Evolutionary conservation across 352 stramenopile genomes (phyloP).

Genomic region (Phytophthora cajani): DNA sequence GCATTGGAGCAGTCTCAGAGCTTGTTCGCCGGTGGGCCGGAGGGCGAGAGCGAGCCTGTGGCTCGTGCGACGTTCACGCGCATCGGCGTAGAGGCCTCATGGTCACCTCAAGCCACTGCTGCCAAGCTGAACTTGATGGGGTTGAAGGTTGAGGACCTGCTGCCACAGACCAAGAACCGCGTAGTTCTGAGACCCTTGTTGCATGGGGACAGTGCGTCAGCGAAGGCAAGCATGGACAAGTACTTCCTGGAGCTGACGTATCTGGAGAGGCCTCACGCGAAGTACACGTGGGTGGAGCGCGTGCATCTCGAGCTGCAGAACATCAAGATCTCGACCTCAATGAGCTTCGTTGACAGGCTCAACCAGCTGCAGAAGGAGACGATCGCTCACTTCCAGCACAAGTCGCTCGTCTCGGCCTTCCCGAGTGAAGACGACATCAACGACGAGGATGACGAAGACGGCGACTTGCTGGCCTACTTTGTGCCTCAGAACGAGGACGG

Average conservation of each 20-base stretch:
- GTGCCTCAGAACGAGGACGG: constrained; percentile 49
- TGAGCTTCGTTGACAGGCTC: constrained; percentile 81
- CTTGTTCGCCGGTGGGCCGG: constrained; percentile 33
- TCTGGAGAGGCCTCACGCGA: constrained; percentile 69
- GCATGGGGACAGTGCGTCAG: constrained; percentile 24
- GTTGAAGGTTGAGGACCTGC: constrained; percentile 77
- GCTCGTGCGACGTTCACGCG: constrained; percentile 72
- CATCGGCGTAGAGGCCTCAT: constrained; percentile 63
- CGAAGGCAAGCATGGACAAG: constrained; percentile 34
- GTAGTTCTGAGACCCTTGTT: constrained; percentile 67
- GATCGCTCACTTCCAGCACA: constrained; percentile 71
- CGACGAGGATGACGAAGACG: constrained; percentile 41
- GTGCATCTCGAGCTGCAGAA: constrained; percentile 70
- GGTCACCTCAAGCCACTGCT: constrained; percentile 48
- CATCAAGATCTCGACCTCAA: constrained; percentile 75
- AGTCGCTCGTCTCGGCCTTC: constrained; percentile 59
- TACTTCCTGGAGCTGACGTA: constrained; percentile 79
- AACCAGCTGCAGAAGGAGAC: constrained; percentile 68
- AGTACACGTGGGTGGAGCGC: constrained; percentile 76
- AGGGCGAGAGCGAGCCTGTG: constrained; percentile 53
- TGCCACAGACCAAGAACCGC: constrained; percentile 68
- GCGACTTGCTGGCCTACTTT: constrained; percentile 79
- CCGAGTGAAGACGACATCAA: constrained; percentile 35
- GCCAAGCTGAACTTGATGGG: constrained; percentile 77
- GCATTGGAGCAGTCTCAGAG: constrained; percentile 13